Evolutionary conservation across 768 basidiomycete genomes (phyloP).

Genomic region (Suillus luteus): DNA sequence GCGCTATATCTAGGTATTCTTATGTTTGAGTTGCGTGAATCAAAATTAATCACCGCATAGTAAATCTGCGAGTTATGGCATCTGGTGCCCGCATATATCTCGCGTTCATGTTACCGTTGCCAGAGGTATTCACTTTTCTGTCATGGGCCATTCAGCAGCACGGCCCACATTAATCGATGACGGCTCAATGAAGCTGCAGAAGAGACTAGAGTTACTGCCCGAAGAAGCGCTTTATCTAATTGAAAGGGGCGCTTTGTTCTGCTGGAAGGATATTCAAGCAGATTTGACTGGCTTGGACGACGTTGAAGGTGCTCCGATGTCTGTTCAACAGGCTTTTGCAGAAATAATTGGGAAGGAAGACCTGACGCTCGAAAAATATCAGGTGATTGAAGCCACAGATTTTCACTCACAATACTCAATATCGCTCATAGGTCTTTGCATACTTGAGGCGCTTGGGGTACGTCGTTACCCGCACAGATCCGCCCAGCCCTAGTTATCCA

Average conservation of each 20-base stretch:
- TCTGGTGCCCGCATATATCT: slow-evolving; percentile 71
- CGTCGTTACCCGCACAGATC: slow-evolving; percentile 73
- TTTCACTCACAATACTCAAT: not conserved
- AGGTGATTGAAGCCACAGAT: slow-evolving; percentile 52
- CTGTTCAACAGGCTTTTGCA: slow-evolving; percentile 85
- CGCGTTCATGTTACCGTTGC: slow-evolving; percentile 69
- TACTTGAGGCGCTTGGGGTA: slow-evolving; percentile 94
- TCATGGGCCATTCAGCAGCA: slow-evolving; percentile 79
- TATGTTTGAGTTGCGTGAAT: not conserved
- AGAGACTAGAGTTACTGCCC: slow-evolving; percentile 82
- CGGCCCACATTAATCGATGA: slow-evolving; percentile 40
- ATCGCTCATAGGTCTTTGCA: slow-evolving; percentile 71
- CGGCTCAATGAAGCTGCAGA: slow-evolving; percentile 49
- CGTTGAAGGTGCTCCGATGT: slow-evolving; percentile 74
- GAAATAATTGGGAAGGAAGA: slow-evolving; percentile 83
- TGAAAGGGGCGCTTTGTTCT: slow-evolving; percentile 86
- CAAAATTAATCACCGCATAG: slow-evolving; percentile 36
- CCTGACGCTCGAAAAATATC: slow-evolving; percentile 83
- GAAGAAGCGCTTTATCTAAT: slow-evolving; percentile 95
- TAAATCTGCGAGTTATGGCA: slow-evolving; percentile 76
- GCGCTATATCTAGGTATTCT: slow-evolving; percentile 72
- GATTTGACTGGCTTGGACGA: slow-evolving; percentile 34
- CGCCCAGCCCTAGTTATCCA: slow-evolving; percentile 58
- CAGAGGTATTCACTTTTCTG: slow-evolving; percentile 81
- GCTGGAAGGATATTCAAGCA: slow-evolving; percentile 60